These are phyloP conservation scores for Phytophthora melonis DNA, from an alignment of 352 stramenopile species.

Conservation along the genomic window DNA sequence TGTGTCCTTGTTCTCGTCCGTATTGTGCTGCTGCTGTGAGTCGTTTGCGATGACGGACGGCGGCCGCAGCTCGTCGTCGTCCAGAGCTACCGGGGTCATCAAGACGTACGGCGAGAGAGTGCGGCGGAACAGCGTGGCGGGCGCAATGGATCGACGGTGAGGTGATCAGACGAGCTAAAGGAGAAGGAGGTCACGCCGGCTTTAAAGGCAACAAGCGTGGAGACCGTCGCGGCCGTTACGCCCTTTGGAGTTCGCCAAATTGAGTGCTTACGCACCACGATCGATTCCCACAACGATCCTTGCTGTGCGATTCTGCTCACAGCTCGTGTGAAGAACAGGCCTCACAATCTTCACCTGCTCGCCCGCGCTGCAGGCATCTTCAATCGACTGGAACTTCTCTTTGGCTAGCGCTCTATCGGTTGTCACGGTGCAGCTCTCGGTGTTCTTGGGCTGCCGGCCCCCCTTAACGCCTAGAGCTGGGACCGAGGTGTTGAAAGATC, in stretches of 20 bases:
- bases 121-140: conserved; percentile 31
- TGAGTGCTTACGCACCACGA: background rate
- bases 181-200: background rate
- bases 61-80: conserved; percentile 33
- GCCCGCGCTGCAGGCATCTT: too few relatives aligned
- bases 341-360: too few relatives aligned
- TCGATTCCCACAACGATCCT: too few relatives aligned
- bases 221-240: background rate
- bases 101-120: conserved; percentile 34
- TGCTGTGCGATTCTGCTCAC: too few relatives aligned
- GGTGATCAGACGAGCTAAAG: conserved; percentile 1
- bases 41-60: conserved; percentile 16
- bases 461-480: too few relatives aligned
- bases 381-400: too few relatives aligned
- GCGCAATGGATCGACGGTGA: conserved; percentile 1
- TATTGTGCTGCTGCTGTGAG: background rate
- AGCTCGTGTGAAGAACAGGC: too few relatives aligned
- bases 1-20: background rate
- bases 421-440: too few relatives aligned
- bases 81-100: conserved; percentile 30
- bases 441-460: too few relatives aligned
- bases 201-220: conserved; percentile 4
- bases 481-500: too few relatives aligned
- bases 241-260: background rate
- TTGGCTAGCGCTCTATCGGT: too few relatives aligned